These are phyloP conservation scores for Xylariaceae sp. DNA, from an alignment of 2,329 filamentous ascomycete genomes.

Conservation along the genomic window DNA sequence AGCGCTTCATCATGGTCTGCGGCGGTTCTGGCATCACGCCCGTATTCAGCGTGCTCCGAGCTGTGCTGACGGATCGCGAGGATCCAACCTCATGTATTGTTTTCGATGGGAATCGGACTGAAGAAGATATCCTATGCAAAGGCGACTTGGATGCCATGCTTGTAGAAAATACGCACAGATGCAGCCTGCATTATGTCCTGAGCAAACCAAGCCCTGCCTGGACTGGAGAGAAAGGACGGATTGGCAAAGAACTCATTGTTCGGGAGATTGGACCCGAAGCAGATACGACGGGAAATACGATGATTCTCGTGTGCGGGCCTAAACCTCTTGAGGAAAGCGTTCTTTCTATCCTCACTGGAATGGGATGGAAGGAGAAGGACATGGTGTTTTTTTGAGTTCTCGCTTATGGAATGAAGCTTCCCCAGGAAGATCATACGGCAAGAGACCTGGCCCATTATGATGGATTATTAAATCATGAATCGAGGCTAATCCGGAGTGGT, in stretches of 20 bases:
- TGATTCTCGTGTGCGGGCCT: conserved; percentile 79
- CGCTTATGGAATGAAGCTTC: background rate
- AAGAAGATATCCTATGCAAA: conserved; percentile 78
- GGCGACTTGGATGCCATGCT: conserved; percentile 64
- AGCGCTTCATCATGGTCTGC: conserved; percentile 78
- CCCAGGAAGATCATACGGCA: background rate
- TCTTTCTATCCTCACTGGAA: conserved; percentile 39
- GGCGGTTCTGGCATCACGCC: conserved; percentile 90
- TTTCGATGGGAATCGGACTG: conserved; percentile 69
- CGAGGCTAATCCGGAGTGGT: background rate
- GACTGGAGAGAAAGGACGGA: conserved; percentile 62
- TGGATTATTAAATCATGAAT: background rate
- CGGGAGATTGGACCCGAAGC: conserved; percentile 47
- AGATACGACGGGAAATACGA: conserved; percentile 39
- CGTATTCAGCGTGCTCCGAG: conserved; percentile 75
- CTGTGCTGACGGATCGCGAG: conserved; percentile 58
- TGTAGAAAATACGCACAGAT: conserved; percentile 48
- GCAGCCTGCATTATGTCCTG: conserved; percentile 63
- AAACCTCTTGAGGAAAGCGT: conserved; percentile 66
- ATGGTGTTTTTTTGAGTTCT: conserved; percentile 65
- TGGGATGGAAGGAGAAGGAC: conserved; percentile 69
- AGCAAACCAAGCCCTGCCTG: conserved; percentile 59
- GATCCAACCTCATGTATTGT: conserved; percentile 67
- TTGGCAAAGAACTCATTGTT: conserved; percentile 58
- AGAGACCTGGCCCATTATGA: background rate